Percentiles rank a stretch among this genome's conserved stretches.
Conservation (phyloP, 768 basidiomycete species). For the Mycena rosella region DNA sequence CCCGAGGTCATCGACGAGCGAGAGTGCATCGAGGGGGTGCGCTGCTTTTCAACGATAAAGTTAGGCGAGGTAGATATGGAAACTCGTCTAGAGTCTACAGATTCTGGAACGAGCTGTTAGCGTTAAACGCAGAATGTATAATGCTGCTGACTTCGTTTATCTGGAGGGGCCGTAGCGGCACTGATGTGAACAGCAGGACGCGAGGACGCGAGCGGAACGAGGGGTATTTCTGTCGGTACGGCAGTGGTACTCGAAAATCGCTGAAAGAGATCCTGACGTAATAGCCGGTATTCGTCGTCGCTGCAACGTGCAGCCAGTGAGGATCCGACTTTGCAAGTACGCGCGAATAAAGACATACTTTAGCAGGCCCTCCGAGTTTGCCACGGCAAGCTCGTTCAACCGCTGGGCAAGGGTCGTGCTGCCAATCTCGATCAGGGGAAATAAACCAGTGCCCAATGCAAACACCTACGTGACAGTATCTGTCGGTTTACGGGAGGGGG, state of each 20-base stretch:
- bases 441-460: constrained; percentile 15
- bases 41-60: constrained; percentile 46
- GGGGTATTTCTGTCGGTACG: constrained; percentile 72
- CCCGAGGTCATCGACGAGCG: constrained; percentile 65
- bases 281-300: constrained; percentile 87
- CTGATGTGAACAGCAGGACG: constrained; percentile 48
- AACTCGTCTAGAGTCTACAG: constrained; percentile 54
- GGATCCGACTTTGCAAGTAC: constrained; percentile 6
- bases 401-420: constrained; percentile 85
- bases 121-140: constrained; percentile 5
- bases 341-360: constrained; percentile 60
- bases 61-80: constrained; percentile 53
- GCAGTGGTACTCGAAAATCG: constrained; percentile 71
- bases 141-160: constrained; percentile 49
- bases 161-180: constrained; percentile 43
- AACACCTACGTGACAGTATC: constrained; percentile 69
- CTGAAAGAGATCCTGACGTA: constrained; percentile 88
- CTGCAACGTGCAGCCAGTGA: constrained; percentile 53
- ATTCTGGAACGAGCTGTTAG: constrained; percentile 35
- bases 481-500: constrained; percentile 52
- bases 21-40: constrained; percentile 67
- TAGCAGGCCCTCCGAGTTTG: constrained; percentile 84
- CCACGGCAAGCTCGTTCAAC: constrained; percentile 82
- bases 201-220: constrained; percentile 64
- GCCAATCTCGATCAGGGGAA: constrained; percentile 20